Base-by-base conservation (phyloP, 108 stramenopile species). In the Seminavis robusta region DNA sequence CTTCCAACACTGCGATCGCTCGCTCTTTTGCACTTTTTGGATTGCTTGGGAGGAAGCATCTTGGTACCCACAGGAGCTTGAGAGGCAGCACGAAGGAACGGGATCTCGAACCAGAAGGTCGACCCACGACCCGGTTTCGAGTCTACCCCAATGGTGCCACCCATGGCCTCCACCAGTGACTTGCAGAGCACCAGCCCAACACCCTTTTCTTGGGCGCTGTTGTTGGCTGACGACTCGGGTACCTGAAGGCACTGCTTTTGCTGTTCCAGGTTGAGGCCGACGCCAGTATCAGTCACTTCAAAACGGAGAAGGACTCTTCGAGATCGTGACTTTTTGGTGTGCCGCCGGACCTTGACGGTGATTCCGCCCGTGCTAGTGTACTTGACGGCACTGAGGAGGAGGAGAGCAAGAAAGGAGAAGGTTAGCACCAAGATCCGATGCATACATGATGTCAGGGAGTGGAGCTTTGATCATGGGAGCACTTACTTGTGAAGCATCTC, bases 401-500 rank as follows among this genome's bases (percentile, higher is more conserved):
- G 42, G 47, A 77, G 79, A 9, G 65, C 40, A 9, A 84, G 31
- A 24, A 84, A n/a, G n/a, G n/a, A n/a, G n/a, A n/a, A n/a, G n/a
- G n/a, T n/a, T n/a, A n/a, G n/a, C n/a, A n/a, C n/a, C n/a, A n/a
- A n/a, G n/a, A 1, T 33, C 11, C 10, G 47, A 27, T 4, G 80
- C 77, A 38, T 77, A 81, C 36, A 77, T 81, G 47, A 76, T 47
- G 10, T 75, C 75, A 51, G n/a, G n/a, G n/a, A n/a, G n/a, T n/a
- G n/a, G n/a, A n/a, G n/a, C n/a, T n/a, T n/a, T n/a, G n/a, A n/a
- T n/a, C n/a, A n/a, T n/a, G n/a, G n/a, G n/a, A n/a, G n/a, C n/a
- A n/a, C n/a, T n/a, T n/a, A n/a, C n/a, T 84, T 84, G 40, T 61
- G 62, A 31, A 84, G 59, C 16, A 84, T 36, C 45, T 79, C 80